Evolutionary conservation across 2,329 filamentous ascomycete genomes (phyloP).

Genomic region (Talaromyces funiculosus): DNA sequence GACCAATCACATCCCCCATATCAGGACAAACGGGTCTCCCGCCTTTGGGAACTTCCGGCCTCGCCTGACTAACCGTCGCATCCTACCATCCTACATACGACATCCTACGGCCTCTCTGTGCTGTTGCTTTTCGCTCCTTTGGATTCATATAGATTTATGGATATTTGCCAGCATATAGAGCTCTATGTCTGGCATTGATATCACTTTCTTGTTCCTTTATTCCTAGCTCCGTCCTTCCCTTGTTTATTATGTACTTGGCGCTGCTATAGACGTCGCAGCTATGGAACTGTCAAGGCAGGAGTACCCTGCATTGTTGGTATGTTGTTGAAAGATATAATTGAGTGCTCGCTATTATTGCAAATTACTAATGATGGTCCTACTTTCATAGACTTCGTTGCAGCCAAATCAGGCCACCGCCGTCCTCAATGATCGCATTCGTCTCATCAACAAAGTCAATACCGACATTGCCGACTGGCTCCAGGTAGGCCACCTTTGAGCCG

Average conservation of each 20-base stretch:
- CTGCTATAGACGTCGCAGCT: conserved; percentile 23
- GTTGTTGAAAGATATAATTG: conserved; percentile 26
- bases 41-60: conserved; percentile 3
- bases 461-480: conserved; percentile 97
- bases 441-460: conserved; percentile 77
- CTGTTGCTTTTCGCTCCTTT: not conserved
- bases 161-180: not conserved
- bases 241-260: conserved; percentile 29
- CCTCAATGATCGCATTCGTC: conserved; percentile 79
- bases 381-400: conserved; percentile 65
- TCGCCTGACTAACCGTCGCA: not conserved
- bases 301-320: conserved; percentile 91
- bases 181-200: not conserved
- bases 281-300: conserved; percentile 81
- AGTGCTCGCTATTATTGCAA: conserved; percentile 19
- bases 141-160: not conserved
- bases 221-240: conserved; percentile 12
- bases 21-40: not conserved
- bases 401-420: conserved; percentile 75
- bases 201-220: conserved; percentile 8
- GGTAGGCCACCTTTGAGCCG: conserved; percentile 52
- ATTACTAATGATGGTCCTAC: conserved; percentile 13
- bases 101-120: not conserved
- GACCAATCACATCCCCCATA: not conserved
- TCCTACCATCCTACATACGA: not conserved